A percentile compares a stretch with the other conserved stretches of the same genome.
Conservation (phyloP, 768 basidiomycete genomes). For the Leccinellum luteum region DNA sequence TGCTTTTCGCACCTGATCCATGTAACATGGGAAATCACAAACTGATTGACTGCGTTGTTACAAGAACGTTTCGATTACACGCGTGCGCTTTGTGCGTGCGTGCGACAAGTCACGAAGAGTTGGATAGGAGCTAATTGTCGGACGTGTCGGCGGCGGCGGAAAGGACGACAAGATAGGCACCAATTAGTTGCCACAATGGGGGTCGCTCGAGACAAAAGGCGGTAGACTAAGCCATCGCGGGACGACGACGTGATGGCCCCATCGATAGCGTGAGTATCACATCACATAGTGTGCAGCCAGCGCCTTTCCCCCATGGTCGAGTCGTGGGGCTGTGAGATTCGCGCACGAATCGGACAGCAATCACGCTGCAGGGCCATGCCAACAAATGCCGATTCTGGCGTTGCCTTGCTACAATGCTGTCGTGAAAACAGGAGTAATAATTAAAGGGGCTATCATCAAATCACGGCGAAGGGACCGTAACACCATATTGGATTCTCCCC, state of each 20-base stretch:
- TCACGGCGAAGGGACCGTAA: conserved; percentile 9
- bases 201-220: conserved; percentile 8
- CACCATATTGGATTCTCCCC: conserved; percentile 13
- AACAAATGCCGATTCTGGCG: conserved; percentile 1
- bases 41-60: conserved; percentile 14
- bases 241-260: conserved; percentile 6
- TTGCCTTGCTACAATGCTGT: conserved; percentile 7
- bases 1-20: conserved; percentile 15
- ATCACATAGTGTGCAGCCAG: background rate
- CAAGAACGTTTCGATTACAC: conserved; percentile 19
- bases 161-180: conserved; percentile 17
- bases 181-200: conserved; percentile 13
- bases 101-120: background rate
- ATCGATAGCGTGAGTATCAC: conserved; percentile 13
- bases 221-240: conserved; percentile 17
- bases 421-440: background rate
- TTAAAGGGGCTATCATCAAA: conserved; percentile 7
- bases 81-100: background rate
- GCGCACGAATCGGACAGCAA: background rate
- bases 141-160: conserved; percentile 15
- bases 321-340: conserved; percentile 15
- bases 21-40: conserved; percentile 21
- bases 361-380: background rate
- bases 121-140: conserved; percentile 22
- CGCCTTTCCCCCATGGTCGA: background rate